A percentile compares a stretch with the other conserved stretches of the same genome.
phyloP scores from a whole-genome alignment of 257 asterid genomes.

The Scutellaria barbata region DNA sequence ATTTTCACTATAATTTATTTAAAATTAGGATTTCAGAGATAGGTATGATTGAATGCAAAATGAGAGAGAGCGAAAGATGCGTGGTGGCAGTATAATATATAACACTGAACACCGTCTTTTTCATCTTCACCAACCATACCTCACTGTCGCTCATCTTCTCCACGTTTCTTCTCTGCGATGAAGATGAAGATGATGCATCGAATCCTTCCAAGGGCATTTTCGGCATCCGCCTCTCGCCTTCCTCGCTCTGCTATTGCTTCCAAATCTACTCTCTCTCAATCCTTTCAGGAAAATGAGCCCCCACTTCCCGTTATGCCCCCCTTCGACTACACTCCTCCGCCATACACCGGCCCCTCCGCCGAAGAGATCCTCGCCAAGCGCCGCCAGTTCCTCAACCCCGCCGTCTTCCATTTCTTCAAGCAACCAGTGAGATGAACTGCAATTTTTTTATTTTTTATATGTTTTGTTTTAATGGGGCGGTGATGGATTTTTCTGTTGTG shows the following conservation, averaged over 20 bases:
- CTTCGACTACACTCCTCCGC: slow-evolving; percentile 86
- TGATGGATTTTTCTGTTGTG: background rate
- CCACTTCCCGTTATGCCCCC: slow-evolving; percentile 73
- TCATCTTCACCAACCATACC: slow-evolving; percentile 29
- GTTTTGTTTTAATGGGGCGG: background rate
- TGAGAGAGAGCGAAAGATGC: background rate
- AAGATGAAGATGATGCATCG: slow-evolving; percentile 57
- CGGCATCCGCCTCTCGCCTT: slow-evolving; percentile 32
- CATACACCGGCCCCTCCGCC: slow-evolving; percentile 82
- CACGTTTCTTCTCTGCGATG: slow-evolving; percentile 19
- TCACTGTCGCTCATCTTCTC: background rate
- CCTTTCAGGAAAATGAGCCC: slow-evolving; percentile 46
- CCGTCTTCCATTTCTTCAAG: slow-evolving; percentile 75
- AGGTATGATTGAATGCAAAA: no score
- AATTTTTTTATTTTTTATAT: background rate
- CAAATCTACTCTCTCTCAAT: slow-evolving; percentile 43
- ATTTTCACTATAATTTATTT: no score
- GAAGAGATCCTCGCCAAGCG: slow-evolving; percentile 72
- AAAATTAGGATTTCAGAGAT: no score
- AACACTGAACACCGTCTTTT: background rate
- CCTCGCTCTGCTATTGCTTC: slow-evolving; percentile 36
- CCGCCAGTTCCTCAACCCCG: slow-evolving; percentile 72
- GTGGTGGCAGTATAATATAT: background rate
- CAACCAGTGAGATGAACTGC: slow-evolving; percentile 53
- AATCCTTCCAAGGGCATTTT: slow-evolving; percentile 40